These are phyloP conservation scores for Plasmodium gallinaceum DNA, from an alignment of 169 alveolate genomes.

Conservation along the genomic window DNA sequence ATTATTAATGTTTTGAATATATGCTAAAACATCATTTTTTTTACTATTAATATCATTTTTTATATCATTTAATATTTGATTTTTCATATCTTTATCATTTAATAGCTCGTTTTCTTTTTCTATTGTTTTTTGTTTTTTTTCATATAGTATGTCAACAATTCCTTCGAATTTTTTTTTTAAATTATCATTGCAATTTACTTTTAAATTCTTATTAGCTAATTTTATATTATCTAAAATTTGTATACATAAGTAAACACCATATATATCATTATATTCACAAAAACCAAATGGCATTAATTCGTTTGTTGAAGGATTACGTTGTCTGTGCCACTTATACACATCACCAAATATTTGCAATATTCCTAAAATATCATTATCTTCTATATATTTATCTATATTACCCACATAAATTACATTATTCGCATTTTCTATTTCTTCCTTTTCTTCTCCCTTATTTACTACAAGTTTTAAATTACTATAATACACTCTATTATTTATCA, in stretches of 20 bases:
- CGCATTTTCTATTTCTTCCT: conserved; percentile 20
- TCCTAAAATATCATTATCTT: conserved; percentile 29
- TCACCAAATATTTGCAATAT: conserved; percentile 78
- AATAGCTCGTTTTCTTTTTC: not conserved
- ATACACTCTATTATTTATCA: conserved; percentile 12
- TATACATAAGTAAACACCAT: conserved; percentile 80
- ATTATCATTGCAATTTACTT: conserved; percentile 55
- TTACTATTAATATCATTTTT: conserved; percentile 11
- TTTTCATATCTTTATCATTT: conserved; percentile 11
- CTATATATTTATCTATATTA: conserved; percentile 23
- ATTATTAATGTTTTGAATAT: conserved; percentile 4
- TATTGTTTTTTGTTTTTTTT: conserved; percentile 21
- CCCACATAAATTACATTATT: conserved; percentile 39
- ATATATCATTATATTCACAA: conserved; percentile 83
- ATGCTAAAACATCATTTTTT: conserved; percentile 8
- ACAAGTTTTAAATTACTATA: conserved; percentile 26
- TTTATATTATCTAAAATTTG: conserved; percentile 75
- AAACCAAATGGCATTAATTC: conserved; percentile 82
- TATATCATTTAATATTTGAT: conserved; percentile 24
- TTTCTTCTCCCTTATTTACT: conserved; percentile 19
- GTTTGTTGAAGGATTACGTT: conserved; percentile 81
- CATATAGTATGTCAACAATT: conserved; percentile 29
- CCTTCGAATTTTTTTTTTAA: conserved; percentile 20
- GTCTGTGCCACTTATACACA: conserved; percentile 81
- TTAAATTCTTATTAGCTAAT: conserved; percentile 58